A percentile compares a stretch with the other conserved stretches of the same genome.
phyloP scores from a whole-genome alignment of 768 basidiomycete genomes.

The Kwoniella mangroviensis region DNA sequence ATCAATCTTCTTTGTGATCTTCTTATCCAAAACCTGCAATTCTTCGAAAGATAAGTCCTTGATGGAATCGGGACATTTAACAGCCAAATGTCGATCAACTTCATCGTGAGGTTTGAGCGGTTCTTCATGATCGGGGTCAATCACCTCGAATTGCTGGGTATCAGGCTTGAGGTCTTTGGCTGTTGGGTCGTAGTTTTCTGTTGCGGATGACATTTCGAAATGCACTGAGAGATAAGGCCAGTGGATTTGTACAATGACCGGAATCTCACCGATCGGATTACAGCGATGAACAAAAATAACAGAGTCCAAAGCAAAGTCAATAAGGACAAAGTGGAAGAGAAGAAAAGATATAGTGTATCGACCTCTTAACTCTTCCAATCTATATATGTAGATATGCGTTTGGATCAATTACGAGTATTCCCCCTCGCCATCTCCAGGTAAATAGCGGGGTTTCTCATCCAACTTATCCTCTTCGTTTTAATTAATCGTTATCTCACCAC shows the following conservation, averaged over 20 bases:
- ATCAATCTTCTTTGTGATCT: constrained; percentile 46
- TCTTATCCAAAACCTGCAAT: constrained; percentile 37
- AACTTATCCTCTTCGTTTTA: background rate
- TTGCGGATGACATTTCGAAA: background rate
- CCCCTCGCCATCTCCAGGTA: background rate
- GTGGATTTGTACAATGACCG: background rate
- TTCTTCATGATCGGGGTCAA: background rate
- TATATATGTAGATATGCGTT: no score
- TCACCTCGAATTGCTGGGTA: constrained; percentile 2
- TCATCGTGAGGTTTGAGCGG: background rate
- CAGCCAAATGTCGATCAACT: constrained; percentile 35
- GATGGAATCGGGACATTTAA: constrained; percentile 43
- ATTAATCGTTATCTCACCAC: background rate
- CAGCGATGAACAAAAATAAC: no score
- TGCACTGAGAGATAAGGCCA: background rate
- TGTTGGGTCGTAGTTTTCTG: background rate
- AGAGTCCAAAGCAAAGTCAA: no score
- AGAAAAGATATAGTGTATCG: no score
- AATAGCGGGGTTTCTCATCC: background rate
- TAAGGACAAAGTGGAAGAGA: no score
- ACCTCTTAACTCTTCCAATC: no score
- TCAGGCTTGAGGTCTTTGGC: background rate
- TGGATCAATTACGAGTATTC: no score
- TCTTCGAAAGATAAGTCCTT: constrained; percentile 41
- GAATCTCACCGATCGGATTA: no score